These are phyloP conservation scores for Globisporangium spiculum DNA, from an alignment of 352 stramenopile species.

Conservation along the genomic window DNA sequence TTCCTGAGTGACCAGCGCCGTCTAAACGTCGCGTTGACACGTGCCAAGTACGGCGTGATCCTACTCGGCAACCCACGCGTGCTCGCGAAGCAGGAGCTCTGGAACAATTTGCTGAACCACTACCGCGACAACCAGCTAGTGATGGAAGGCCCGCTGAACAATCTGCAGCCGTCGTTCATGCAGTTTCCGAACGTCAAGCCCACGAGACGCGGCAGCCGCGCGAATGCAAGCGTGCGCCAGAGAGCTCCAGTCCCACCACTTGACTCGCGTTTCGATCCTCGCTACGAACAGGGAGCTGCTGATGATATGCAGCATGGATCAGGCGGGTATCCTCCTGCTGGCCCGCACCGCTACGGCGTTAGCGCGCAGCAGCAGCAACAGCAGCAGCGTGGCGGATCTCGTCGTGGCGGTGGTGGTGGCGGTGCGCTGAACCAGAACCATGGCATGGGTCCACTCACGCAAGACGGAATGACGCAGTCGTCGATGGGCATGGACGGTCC, in stretches of 20 bases:
- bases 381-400: constrained; percentile 25
- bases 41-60: constrained; percentile 98
- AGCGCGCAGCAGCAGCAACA: constrained; percentile 12
- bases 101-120: constrained; percentile 96
- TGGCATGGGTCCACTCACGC: constrained; percentile 64
- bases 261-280: constrained; percentile 83
- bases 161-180: constrained; percentile 96
- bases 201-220: constrained; percentile 30
- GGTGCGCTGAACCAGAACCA: constrained; percentile 23
- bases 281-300: constrained; percentile 57
- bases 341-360: constrained; percentile 33
- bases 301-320: constrained; percentile 18
- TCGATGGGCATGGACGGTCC: constrained; percentile 59
- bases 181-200: constrained; percentile 89
- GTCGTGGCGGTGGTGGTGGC: constrained; percentile 26
- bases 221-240: constrained; percentile 37
- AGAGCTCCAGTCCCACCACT: constrained; percentile 62
- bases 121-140: constrained; percentile 96
- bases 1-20: constrained; percentile 98
- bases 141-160: constrained; percentile 96
- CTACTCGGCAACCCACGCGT: constrained; percentile 97
- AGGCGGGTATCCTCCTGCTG: constrained; percentile 34
- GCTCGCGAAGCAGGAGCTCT: constrained; percentile 96
- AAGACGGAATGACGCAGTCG: constrained; percentile 73
- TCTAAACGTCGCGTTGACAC: constrained; percentile 98